phyloP scores from a whole-genome alignment of 2,329 filamentous ascomycete genomes.

The Thelonectria blattea region DNA sequence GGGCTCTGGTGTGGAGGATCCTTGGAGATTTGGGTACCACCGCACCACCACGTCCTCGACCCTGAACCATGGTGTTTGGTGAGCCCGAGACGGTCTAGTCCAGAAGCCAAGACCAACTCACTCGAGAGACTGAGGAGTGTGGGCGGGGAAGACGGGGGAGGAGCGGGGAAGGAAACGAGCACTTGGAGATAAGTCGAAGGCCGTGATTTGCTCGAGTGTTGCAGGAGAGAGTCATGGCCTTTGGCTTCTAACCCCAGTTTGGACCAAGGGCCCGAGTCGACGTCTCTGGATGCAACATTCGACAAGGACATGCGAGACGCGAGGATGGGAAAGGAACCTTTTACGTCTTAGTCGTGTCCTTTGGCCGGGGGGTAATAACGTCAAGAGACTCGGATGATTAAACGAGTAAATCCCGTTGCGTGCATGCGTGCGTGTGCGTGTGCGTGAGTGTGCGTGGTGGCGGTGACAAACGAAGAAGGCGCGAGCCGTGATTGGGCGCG shows the following conservation, averaged over 20 bases:
- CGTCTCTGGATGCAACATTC: neutral
- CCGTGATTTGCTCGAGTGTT: neutral
- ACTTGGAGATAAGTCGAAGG: neutral
- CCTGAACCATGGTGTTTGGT: conserved; percentile 8
- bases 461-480: conserved; percentile 3
- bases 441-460: no score
- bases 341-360: neutral
- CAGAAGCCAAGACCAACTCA: neutral
- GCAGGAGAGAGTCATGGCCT: neutral
- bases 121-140: conserved; percentile 1
- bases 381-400: neutral
- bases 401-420: neutral
- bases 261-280: neutral
- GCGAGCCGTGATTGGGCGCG: conserved; percentile 6
- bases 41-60: neutral
- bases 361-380: neutral
- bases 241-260: conserved; percentile 11
- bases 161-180: neutral
- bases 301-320: neutral
- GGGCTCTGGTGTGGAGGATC: conserved; percentile 7
- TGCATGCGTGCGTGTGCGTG: neutral
- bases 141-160: conserved; percentile 7
- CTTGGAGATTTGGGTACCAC: neutral
- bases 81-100: conserved; percentile 11
- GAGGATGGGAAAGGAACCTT: neutral